Evolutionary conservation across 306 rosid species (phyloP).

Genomic region (Alnus glutinosa): DNA sequence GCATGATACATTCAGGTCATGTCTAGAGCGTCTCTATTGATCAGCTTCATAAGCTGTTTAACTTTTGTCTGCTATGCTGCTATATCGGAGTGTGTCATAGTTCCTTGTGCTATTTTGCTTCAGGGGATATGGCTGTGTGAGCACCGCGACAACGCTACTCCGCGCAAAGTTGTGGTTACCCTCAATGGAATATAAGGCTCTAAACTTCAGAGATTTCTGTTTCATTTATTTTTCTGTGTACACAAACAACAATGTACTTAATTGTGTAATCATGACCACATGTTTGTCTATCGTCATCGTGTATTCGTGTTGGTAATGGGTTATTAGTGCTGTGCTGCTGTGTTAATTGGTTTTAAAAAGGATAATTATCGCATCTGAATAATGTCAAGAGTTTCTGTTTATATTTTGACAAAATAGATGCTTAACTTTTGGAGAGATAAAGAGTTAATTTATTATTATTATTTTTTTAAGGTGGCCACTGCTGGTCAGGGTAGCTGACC

Average conservation of each 20-base stretch:
- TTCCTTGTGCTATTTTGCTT: conserved; percentile 22
- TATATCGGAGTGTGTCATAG: neutral
- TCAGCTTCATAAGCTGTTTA: conserved; percentile 17
- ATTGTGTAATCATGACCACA: neutral
- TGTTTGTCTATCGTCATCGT: neutral
- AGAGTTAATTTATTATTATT: too few relatives aligned
- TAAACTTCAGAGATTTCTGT: neutral
- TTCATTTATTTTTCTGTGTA: neutral
- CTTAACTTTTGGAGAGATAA: too few relatives aligned
- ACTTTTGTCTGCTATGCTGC: conserved; percentile 3
- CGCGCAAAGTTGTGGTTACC: conserved; percentile 67
- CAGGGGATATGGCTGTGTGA: conserved; percentile 97
- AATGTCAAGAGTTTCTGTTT: neutral
- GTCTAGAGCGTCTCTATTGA: neutral
- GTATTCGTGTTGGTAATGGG: neutral
- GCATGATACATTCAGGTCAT: neutral
- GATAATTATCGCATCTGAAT: neutral
- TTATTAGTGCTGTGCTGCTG: neutral
- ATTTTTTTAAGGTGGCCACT: too few relatives aligned
- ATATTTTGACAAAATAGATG: too few relatives aligned
- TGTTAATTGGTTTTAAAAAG: neutral
- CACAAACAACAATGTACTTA: neutral
- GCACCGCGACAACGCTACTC: conserved; percentile 70
- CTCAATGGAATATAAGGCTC: conserved; percentile 67
- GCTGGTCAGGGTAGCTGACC: too few relatives aligned